Evolutionary conservation across 2,329 filamentous ascomycete genomes (phyloP), one percentile per base, ranked within the genome.

Genomic region (Apiospora rasikravindrae): DNA sequence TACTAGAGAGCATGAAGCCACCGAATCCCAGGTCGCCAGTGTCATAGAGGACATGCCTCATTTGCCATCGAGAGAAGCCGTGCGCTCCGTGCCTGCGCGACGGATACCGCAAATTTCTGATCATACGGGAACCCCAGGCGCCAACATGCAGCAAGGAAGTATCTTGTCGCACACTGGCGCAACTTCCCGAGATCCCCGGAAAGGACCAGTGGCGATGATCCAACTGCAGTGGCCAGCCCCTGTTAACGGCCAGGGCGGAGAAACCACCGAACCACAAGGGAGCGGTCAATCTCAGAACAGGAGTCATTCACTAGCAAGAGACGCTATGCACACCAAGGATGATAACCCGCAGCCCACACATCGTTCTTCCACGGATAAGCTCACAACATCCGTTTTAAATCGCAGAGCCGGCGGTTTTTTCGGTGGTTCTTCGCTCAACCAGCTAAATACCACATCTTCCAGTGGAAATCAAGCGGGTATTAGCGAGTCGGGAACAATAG

Each of bases 51-150:
- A 51, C 47, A 51, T 51, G 47, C n/a, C 22, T 51, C n/a, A 51
- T 51, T 51, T 51, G n/a, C 47, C 47, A 51, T 51, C 47, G n/a
- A 51, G 47, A 51, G n/a, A 51, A 51, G 47, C 47, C 47, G n/a
- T 51, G 47, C 47, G 47, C n/a, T 24, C 47, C 47, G 47, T 51
- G n/a, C 47, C 47, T 51, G n/a, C 47, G 47, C 47, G n/a, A 51
- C 47, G 47, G 26, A 51, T 51, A 51, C 47, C 47, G 24, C 47
- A n/a, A 51, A 51, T 51, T 6, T 26, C 47, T 24, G 47, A n/a
- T 51, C n/a, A 51, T 24, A 51, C 47, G 47, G n/a, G 8, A 51
- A 51, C n/a, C 47, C 47, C n/a, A 51, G n/a, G 22, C 47, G 47
- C 47, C n/a, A 51, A 51, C n/a, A 24, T 51, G n/a, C 47, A 51